Conservation (phyloP, 371 early-diverging fungal genomes). For the Rhizomucor pusillus region DNA sequence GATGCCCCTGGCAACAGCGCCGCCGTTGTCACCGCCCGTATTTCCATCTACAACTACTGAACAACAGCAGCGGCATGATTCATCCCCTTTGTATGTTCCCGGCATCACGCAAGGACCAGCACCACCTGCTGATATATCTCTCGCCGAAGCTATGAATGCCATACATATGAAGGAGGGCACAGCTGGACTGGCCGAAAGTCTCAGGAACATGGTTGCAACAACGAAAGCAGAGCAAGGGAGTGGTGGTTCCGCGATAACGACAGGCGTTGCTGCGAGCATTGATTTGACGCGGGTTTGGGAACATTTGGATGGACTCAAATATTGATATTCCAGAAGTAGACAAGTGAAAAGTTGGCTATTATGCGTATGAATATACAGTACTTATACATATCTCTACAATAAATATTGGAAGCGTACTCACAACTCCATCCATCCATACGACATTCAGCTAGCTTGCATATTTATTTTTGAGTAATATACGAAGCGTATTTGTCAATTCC, state of each 20-base stretch:
- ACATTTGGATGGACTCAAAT: constrained; percentile 11
- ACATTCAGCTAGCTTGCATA: too few species aligned
- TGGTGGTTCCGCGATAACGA: too few species aligned
- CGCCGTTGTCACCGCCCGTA: not conserved
- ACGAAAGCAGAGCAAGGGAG: too few species aligned
- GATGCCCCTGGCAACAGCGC: not conserved
- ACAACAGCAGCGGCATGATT: not conserved
- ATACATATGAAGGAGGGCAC: constrained; percentile 12
- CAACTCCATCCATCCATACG: too few species aligned
- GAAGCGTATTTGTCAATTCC: too few species aligned
- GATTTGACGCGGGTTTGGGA: constrained; percentile 9
- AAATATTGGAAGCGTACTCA: too few species aligned
- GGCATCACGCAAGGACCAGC: constrained; percentile 1
- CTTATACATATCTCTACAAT: too few species aligned
- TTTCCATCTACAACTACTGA: not conserved
- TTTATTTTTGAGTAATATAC: too few species aligned
- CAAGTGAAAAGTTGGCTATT: too few species aligned
- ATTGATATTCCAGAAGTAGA: not conserved
- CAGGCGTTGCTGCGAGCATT: not conserved
- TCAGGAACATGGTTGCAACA: too few species aligned
- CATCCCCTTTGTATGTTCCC: not conserved
- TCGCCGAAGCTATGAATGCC: constrained; percentile 7
- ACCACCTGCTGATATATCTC: not conserved
- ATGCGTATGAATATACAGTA: too few species aligned
- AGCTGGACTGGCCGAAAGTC: constrained; percentile 15